Percentiles rank a stretch among this genome's conserved stretches.
Evolutionary conservation across 2,329 filamentous ascomycete species (phyloP).

Genomic region (Epichloe coenophiala): DNA sequence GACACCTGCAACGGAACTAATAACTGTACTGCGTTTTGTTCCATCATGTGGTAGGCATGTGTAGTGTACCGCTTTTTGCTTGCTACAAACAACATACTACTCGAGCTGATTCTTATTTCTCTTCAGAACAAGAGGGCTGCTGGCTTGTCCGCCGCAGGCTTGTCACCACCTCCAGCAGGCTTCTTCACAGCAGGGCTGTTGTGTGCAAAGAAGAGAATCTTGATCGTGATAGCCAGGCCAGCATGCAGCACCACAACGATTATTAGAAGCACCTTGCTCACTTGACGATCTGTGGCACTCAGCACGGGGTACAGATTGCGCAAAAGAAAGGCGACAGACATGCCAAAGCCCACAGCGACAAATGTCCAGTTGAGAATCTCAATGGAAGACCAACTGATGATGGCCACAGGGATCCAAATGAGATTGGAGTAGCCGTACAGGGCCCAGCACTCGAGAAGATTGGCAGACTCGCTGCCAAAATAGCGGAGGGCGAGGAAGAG

Average conservation of each 20-base stretch:
- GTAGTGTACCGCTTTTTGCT: neutral
- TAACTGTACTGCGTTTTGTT: neutral
- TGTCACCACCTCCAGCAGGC: constrained; percentile 14
- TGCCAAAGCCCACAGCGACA: constrained; percentile 70
- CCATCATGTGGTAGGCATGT: too few relatives aligned
- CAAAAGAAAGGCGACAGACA: constrained; percentile 72
- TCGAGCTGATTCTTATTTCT: neutral
- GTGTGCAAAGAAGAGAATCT: constrained; percentile 90
- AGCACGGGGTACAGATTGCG: constrained; percentile 85
- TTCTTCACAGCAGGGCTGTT: constrained; percentile 40
- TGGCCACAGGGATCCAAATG: constrained; percentile 89
- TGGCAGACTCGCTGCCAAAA: constrained; percentile 88
- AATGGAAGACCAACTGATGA: constrained; percentile 81
- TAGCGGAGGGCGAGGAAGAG: constrained; percentile 85
- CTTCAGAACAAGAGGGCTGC: constrained; percentile 9
- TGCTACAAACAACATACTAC: neutral
- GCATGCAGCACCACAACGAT: constrained; percentile 76
- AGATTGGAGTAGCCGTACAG: constrained; percentile 94
- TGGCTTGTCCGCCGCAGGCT: constrained; percentile 10
- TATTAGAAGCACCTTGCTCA: constrained; percentile 75
- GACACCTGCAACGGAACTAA: neutral
- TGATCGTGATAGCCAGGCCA: constrained; percentile 85
- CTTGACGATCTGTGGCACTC: constrained; percentile 82
- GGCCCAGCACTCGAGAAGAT: constrained; percentile 88
- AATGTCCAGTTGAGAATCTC: constrained; percentile 87